These are phyloP conservation scores for Coemansia sp. DNA, from an alignment of 192 early-diverging fungal species.

Conservation along the genomic window DNA sequence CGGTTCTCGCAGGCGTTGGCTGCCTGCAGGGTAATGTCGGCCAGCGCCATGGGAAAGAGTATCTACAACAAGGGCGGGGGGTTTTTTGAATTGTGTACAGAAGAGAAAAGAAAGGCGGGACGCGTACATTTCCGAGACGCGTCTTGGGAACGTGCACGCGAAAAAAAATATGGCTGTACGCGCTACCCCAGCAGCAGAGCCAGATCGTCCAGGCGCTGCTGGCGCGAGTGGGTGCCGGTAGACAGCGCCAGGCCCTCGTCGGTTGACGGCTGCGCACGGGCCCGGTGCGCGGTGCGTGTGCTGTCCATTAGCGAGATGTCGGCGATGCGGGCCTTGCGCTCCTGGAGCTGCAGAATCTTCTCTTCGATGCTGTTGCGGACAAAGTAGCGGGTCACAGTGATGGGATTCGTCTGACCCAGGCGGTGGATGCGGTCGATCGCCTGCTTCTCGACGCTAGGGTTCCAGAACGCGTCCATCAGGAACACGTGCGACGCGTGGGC, in stretches of 20 bases:
- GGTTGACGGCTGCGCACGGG: not conserved
- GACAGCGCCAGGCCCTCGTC: conserved; percentile 17
- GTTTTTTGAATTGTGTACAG: conserved; percentile 1
- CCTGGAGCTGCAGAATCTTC: conserved; percentile 75
- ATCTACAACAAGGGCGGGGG: no score
- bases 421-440: conserved; percentile 80
- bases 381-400: conserved; percentile 64
- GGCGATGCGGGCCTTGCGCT: conserved; percentile 60
- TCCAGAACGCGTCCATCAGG: conserved; percentile 76
- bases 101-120: not conserved
- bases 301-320: conserved; percentile 50
- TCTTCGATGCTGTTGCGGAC: conserved; percentile 76
- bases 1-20: conserved; percentile 11
- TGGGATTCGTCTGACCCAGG: conserved; percentile 62
- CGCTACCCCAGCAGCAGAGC: conserved; percentile 26
- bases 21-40: conserved; percentile 32
- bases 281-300: conserved; percentile 10
- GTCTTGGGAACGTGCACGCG: not conserved
- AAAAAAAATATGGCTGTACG: not conserved
- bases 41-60: conserved; percentile 30
- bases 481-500: conserved; percentile 67
- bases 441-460: conserved; percentile 69
- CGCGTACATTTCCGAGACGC: not conserved
- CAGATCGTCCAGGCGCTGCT: conserved; percentile 47
- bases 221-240: conserved; percentile 37